These are phyloP conservation scores for Cytospora leucostoma DNA, from an alignment of 2,329 filamentous ascomycete genomes.

Conservation along the genomic window DNA sequence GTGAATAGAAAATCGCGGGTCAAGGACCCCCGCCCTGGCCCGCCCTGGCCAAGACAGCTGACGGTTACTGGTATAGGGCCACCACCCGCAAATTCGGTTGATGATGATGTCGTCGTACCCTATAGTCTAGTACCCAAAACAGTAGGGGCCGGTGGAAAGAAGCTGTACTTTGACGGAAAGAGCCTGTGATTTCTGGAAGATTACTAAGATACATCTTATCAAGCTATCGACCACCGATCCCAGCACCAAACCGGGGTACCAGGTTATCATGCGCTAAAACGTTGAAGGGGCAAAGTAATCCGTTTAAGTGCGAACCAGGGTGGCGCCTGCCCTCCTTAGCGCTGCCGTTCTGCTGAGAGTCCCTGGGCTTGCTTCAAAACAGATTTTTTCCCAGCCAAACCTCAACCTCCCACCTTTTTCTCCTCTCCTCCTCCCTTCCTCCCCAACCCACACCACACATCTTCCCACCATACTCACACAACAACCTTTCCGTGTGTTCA, in stretches of 20 bases:
- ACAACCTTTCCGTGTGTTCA: constrained; percentile 37
- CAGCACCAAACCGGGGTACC: neutral
- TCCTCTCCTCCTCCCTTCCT: constrained; percentile 28
- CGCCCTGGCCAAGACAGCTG: too few species aligned
- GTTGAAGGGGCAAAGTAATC: constrained; percentile 2
- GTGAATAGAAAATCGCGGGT: too few species aligned
- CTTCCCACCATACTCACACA: constrained; percentile 24
- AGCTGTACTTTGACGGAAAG: constrained; percentile 14
- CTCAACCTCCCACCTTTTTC: constrained; percentile 22
- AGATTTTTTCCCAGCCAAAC: constrained; percentile 33
- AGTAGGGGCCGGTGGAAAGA: constrained; percentile 2
- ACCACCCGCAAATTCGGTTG: neutral
- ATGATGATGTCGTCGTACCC: constrained; percentile 1
- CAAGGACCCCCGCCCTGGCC: too few species aligned
- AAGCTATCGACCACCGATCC: neutral
- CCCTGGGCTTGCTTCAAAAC: constrained; percentile 31
- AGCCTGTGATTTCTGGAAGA: constrained; percentile 11
- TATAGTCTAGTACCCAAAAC: neutral
- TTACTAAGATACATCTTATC: constrained; percentile 11
- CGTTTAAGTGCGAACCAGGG: neutral
- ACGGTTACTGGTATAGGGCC: neutral
- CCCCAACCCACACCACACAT: constrained; percentile 29
- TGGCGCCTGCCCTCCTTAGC: neutral
- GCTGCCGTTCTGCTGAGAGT: constrained; percentile 16
- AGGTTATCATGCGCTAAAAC: neutral